Base-by-base conservation (phyloP, 305 asterid species). In the Solanum hybrid region DNA sequence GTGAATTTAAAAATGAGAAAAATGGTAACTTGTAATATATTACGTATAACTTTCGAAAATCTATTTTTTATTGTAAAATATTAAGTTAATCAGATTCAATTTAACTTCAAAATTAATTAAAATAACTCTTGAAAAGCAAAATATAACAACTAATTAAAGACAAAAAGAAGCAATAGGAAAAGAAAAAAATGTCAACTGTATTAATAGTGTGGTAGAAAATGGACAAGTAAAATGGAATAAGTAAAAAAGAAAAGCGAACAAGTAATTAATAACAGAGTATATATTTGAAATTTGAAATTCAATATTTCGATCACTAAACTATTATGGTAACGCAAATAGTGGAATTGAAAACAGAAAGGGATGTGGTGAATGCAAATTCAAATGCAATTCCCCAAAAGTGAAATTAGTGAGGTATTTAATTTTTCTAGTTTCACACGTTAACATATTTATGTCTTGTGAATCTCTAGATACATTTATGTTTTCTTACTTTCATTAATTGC, bases 401-500 rank as follows among this genome's bases (percentile, higher is more conserved):
- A 78, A 35, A 78, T 35, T 78, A 77, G 51, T 77, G 51, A 77
- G 84, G 46, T 77, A 20, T 77, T 75, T 74, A 35, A 18, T 35
- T 87, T 87, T 80, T 87, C 81, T 11, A 86, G 79, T 51, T 86
- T 86, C 26, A 86, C 80, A 86, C 51, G 51, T 86, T 80, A 39
- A 86, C 76, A 86, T 86, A 42, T 26, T 28, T 61, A 86, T 86
- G 22, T 33, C 77, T 87, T 87, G 89, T 64, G 79, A 87, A 87
- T 87, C 61, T 87, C 89, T 87, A 36, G 89, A 87, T 61, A n/a
- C 86, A 80, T 39, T 80, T 80, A 80, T 81, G 35, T 81, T 76
- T 81, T 24, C 64, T 6, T 80, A n/a, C 61, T 36, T 16, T 9
- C 64, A 80, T 81, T 81, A 39, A 81, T 81, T 81, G 67, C 35